These are phyloP conservation scores for Aspergillus saccharolyticus DNA, from an alignment of 495 filamentous ascomycete species.

Conservation along the genomic window DNA sequence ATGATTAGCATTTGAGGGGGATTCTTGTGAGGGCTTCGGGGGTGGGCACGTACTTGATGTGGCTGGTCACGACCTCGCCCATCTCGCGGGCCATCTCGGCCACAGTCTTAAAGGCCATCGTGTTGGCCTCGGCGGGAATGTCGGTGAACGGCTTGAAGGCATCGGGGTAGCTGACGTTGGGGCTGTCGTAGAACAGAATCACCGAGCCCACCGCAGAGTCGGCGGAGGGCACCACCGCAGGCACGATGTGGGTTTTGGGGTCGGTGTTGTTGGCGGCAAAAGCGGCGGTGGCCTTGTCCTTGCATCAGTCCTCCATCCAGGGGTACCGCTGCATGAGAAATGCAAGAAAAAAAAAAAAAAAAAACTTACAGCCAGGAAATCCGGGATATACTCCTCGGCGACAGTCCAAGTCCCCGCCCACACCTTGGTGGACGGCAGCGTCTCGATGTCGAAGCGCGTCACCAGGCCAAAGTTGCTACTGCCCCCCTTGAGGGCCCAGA, in stretches of 20 bases:
- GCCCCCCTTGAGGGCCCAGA: constrained; percentile 54
- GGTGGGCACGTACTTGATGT: constrained; percentile 28
- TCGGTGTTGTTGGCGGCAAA: constrained; percentile 29
- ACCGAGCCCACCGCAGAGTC: constrained; percentile 26
- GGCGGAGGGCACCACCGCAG: constrained; percentile 25
- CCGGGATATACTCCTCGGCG: constrained; percentile 23
- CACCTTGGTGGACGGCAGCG: constrained; percentile 44
- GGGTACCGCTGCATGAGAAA: no score
- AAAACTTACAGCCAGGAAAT: constrained; percentile 24
- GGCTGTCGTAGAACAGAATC: constrained; percentile 37
- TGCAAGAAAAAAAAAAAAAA: neutral
- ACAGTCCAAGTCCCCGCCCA: constrained; percentile 40
- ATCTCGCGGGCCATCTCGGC: constrained; percentile 27
- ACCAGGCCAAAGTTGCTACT: constrained; percentile 53
- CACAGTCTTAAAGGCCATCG: constrained; percentile 32
- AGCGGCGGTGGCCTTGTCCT: constrained; percentile 23
- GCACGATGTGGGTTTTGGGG: constrained; percentile 31
- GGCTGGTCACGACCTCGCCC: constrained; percentile 22
- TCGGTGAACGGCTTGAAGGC: constrained; percentile 36
- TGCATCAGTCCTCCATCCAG: neutral
- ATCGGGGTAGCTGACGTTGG: constrained; percentile 24
- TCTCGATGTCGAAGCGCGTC: constrained; percentile 44
- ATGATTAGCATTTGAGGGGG: neutral
- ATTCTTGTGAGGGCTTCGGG: no score
- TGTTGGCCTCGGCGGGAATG: constrained; percentile 29